phyloP scores from a whole-genome alignment of 2,329 filamentous ascomycete genomes.

The Blastomyces gilchristii region DNA sequence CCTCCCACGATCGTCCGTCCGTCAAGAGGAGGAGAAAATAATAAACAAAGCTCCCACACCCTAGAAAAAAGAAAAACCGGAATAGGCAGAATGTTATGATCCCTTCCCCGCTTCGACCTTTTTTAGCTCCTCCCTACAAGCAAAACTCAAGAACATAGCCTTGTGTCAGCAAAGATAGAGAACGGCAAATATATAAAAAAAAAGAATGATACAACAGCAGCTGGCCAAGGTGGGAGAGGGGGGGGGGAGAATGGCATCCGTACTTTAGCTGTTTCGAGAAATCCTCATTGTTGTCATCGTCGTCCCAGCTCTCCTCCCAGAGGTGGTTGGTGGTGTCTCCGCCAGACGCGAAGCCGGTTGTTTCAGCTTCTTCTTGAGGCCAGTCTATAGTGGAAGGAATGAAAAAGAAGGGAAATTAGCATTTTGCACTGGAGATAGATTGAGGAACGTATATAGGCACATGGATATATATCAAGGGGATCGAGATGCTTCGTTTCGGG shows the following conservation, averaged over 20 bases:
- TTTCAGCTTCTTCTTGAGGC: conserved; percentile 82
- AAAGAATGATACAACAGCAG: too few species aligned
- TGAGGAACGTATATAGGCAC: too few species aligned
- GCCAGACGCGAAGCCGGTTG: conserved; percentile 14
- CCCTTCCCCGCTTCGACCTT: conserved; percentile 60
- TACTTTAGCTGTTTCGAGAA: conserved; percentile 92
- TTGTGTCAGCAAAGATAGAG: background rate
- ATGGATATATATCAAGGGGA: background rate
- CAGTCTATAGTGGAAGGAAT: conserved; percentile 55
- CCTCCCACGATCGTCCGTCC: background rate
- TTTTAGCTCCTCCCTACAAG: conserved; percentile 65
- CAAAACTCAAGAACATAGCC: conserved; percentile 1
- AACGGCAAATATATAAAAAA: too few species aligned
- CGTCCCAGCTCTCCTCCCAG: conserved; percentile 99
- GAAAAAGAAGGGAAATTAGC: background rate
- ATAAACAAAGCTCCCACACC: background rate
- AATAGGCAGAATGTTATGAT: conserved; percentile 9
- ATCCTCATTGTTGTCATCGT: conserved; percentile 93
- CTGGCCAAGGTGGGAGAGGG: background rate
- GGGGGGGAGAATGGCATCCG: conserved; percentile 30
- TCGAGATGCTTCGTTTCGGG: background rate
- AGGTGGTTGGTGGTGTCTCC: conserved; percentile 63
- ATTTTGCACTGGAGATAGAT: background rate
- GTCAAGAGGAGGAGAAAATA: background rate
- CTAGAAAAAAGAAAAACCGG: too few species aligned